phyloP scores from a whole-genome alignment of 805 yeast genomes.

The Pichia phayaonensis region DNA sequence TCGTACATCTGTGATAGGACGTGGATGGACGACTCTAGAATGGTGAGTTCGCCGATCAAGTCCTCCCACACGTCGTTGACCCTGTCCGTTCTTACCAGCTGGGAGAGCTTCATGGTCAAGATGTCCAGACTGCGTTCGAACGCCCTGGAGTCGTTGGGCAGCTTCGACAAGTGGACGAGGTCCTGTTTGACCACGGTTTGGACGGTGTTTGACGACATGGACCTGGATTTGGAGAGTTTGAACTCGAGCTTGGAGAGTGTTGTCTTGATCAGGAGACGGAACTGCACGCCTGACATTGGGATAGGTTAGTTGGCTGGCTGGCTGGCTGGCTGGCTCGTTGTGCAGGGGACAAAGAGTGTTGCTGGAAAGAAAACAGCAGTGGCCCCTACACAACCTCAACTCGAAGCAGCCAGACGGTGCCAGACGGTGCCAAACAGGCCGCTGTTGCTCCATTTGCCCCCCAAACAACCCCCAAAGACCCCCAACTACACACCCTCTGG shows the following conservation, averaged over 20 bases:
- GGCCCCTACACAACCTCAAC: too few species aligned
- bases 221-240: constrained; percentile 9
- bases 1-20: constrained; percentile 7
- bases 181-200: constrained; percentile 5
- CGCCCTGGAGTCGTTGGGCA: constrained; percentile 7
- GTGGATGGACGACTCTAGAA: constrained; percentile 8
- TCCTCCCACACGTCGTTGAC: constrained; percentile 15
- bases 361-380: too few species aligned
- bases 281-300: constrained; percentile 3
- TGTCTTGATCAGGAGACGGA: constrained; percentile 8
- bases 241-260: constrained; percentile 8
- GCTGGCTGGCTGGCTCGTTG: too few species aligned
- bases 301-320: too few species aligned
- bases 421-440: too few species aligned
- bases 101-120: constrained; percentile 6
- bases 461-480: too few species aligned
- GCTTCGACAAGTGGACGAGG: background rate
- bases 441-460: too few species aligned
- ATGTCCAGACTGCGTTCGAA: constrained; percentile 13
- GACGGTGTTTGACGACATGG: constrained; percentile 6
- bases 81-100: constrained; percentile 12
- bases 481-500: too few species aligned
- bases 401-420: too few species aligned
- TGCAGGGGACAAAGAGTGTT: too few species aligned
- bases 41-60: constrained; percentile 11